Conservation (phyloP, 2,329 filamentous ascomycete genomes). For the Blastomyces silverae region DNA sequence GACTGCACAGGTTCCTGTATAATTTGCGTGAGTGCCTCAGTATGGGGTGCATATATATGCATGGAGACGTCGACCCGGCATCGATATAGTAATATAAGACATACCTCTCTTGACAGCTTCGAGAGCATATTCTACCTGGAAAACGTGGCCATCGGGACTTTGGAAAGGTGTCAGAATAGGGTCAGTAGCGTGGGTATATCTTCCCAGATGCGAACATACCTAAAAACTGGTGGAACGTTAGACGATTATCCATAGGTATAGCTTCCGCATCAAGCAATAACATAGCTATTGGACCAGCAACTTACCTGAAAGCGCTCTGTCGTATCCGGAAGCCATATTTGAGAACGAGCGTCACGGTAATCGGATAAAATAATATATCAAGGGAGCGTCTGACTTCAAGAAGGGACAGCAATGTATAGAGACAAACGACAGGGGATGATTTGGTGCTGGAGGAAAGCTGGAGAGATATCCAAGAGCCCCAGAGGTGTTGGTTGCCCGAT, state of each 20-base stretch:
- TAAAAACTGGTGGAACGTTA: slow-evolving; percentile 61
- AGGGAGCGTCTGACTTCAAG: not conserved
- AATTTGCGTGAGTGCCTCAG: slow-evolving; percentile 1
- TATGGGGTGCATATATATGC: not conserved
- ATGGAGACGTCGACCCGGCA: not conserved
- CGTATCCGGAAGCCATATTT: slow-evolving; percentile 87
- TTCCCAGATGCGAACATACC: slow-evolving; percentile 43
- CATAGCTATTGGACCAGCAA: slow-evolving; percentile 19
- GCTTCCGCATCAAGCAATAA: slow-evolving; percentile 32
- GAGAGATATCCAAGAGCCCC: not conserved
- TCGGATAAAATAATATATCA: not conserved
- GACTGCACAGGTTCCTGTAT: slow-evolving; percentile 85
- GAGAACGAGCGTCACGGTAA: slow-evolving; percentile 8
- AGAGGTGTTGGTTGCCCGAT: not conserved
- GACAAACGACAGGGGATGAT: slow-evolving; percentile 3
- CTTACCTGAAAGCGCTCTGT: slow-evolving; percentile 97
- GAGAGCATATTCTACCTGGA: slow-evolving; percentile 98
- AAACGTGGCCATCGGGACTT: slow-evolving; percentile 98
- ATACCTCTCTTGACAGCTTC: slow-evolving; percentile 97
- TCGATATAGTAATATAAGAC: slow-evolving; percentile 17
- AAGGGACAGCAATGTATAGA: not conserved
- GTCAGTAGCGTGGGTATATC: slow-evolving; percentile 24
- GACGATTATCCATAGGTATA: slow-evolving; percentile 12
- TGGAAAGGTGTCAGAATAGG: slow-evolving; percentile 37
- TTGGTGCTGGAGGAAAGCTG: not conserved